A percentile compares a stretch with the other conserved stretches of the same genome.
Evolutionary conservation across 148 eudicot genomes (phyloP).

Genomic region (Amaranthus hypochondriacus): DNA sequence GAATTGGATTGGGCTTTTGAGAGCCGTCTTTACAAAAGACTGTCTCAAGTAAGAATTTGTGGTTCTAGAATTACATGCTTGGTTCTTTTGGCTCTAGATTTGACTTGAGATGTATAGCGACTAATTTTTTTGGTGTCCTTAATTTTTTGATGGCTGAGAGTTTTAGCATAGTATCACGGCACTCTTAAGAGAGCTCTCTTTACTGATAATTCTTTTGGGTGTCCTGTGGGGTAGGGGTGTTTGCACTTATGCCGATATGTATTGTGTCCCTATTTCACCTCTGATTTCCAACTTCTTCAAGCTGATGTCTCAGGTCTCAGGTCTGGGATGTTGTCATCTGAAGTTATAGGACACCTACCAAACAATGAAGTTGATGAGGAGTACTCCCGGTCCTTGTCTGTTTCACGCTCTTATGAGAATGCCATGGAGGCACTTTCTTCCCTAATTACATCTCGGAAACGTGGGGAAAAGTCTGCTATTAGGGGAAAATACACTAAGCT

Average conservation of each 20-base stretch:
- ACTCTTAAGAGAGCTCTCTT: not conserved
- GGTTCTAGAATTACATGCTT: not conserved
- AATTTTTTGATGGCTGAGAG: not conserved
- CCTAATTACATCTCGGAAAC: constrained; percentile 59
- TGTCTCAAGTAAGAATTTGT: too few species aligned
- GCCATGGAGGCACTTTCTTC: constrained; percentile 88
- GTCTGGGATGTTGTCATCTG: constrained; percentile 35
- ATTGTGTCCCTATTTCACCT: not conserved
- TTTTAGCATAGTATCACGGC: not conserved
- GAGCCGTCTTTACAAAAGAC: too few species aligned
- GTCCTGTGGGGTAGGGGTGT: not conserved
- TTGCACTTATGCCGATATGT: too few species aligned
- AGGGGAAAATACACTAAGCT: constrained; percentile 49
- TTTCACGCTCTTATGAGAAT: constrained; percentile 53
- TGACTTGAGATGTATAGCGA: not conserved
- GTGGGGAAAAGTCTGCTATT: constrained; percentile 42
- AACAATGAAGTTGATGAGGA: constrained; percentile 23
- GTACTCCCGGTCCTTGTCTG: constrained; percentile 21
- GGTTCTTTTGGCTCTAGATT: not conserved
- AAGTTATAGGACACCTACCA: constrained; percentile 27
- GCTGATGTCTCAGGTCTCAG: constrained; percentile 33
- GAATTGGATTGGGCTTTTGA: too few species aligned
- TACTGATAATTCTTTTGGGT: not conserved
- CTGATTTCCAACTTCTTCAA: constrained; percentile 17
- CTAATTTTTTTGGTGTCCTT: too few species aligned